These are phyloP conservation scores for Macrolepiota fuliginosa DNA, from an alignment of 768 basidiomycete genomes.

Conservation along the genomic window DNA sequence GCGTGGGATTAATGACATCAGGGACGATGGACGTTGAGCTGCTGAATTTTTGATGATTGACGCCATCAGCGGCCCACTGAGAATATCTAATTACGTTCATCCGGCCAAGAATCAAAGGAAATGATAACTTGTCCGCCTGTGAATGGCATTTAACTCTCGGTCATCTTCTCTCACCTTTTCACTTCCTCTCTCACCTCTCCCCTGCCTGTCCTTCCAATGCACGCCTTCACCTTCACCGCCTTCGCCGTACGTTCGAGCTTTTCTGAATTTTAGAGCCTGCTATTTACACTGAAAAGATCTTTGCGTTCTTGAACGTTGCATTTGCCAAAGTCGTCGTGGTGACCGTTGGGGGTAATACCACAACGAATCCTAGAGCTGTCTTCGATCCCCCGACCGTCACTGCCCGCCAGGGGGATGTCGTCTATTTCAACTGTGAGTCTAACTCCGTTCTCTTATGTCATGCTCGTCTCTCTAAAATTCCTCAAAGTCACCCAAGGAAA, in stretches of 20 bases:
- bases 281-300: slow-evolving; percentile 3
- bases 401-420: slow-evolving; percentile 45
- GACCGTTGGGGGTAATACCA: slow-evolving; percentile 45
- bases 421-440: slow-evolving; percentile 54
- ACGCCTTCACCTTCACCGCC: background rate
- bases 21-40: too few relatives aligned
- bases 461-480: background rate
- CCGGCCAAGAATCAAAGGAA: background rate
- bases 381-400: slow-evolving; percentile 45
- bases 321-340: slow-evolving; percentile 40
- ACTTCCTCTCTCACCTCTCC: slow-evolving; percentile 2
- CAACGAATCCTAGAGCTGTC: slow-evolving; percentile 38
- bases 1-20: background rate
- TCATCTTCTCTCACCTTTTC: slow-evolving; percentile 3
- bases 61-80: background rate
- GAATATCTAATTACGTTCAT: background rate
- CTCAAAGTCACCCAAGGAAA: slow-evolving; percentile 47
- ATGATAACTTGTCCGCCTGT: background rate
- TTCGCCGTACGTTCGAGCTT: slow-evolving; percentile 14
- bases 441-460: background rate
- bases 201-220: slow-evolving; percentile 14
- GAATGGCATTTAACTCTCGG: background rate
- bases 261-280: background rate
- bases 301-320: slow-evolving; percentile 18
- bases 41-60: too few relatives aligned